phyloP scores from a whole-genome alignment of 176 grass and related monocot genomes.

The Aechmea fasciata region DNA sequence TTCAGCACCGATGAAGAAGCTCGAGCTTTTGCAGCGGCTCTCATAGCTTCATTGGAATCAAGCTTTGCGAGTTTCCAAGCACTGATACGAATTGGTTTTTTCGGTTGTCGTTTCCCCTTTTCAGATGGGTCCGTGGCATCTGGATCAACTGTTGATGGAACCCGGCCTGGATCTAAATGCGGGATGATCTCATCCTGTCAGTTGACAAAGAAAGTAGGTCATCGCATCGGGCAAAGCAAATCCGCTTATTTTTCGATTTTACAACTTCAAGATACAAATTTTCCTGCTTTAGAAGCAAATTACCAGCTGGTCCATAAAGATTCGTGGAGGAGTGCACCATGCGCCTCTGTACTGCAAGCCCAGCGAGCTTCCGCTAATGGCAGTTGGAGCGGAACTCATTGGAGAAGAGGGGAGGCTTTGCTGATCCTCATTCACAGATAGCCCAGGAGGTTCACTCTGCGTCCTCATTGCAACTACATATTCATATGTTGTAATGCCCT shows the following conservation, averaged over 20 bases:
- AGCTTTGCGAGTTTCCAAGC: slow-evolving; percentile 23
- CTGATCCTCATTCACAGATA: slow-evolving; percentile 16
- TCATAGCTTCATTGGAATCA: slow-evolving; percentile 9
- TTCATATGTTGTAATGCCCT: slow-evolving; percentile 24
- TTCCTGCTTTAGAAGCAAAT: not conserved
- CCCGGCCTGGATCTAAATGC: slow-evolving; percentile 16
- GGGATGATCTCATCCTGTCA: slow-evolving; percentile 18
- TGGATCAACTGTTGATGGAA: slow-evolving; percentile 22
- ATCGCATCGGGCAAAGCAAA: not conserved
- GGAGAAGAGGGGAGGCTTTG: slow-evolving; percentile 20
- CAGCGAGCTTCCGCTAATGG: slow-evolving; percentile 16
- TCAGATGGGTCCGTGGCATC: slow-evolving; percentile 6
- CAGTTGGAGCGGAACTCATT: slow-evolving; percentile 20
- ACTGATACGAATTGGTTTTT: slow-evolving; percentile 15
- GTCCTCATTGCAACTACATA: slow-evolving; percentile 23
- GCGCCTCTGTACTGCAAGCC: slow-evolving; percentile 16
- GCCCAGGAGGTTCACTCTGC: slow-evolving; percentile 15
- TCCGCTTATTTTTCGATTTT: not conserved
- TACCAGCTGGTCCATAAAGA: slow-evolving; percentile 20
- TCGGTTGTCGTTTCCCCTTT: slow-evolving; percentile 7
- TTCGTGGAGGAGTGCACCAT: slow-evolving; percentile 22
- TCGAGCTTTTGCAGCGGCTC: slow-evolving; percentile 18
- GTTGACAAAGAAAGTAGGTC: not conserved
- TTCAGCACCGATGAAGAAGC: slow-evolving; percentile 20
- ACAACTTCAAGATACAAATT: not conserved